Evolutionary conservation across 306 rosid genomes (phyloP).

Genomic region (Quercus wislizeni): DNA sequence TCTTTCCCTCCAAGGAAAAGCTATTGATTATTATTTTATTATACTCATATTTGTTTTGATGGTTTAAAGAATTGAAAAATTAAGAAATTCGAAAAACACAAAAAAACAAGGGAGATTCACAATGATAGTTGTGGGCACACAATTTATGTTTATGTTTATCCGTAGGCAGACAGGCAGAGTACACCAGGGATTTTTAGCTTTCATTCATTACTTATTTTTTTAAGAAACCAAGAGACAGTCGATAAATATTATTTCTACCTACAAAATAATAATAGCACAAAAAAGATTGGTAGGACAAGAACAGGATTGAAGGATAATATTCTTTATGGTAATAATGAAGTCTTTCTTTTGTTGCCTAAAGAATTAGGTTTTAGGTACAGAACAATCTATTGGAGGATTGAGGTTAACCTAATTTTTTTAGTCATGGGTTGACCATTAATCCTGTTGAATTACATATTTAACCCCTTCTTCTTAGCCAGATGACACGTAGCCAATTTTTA

Average conservation of each 20-base stretch:
- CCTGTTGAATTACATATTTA: neutral
- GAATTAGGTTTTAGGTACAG: neutral
- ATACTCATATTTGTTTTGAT: neutral
- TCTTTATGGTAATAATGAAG: neutral
- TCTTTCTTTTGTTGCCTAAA: constrained; percentile 2
- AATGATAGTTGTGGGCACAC: neutral
- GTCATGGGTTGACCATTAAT: neutral
- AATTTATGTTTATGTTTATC: constrained; percentile 41
- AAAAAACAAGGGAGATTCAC: neutral
- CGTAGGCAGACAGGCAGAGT: neutral
- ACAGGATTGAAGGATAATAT: constrained; percentile 21
- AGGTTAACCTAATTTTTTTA: neutral
- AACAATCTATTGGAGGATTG: neutral
- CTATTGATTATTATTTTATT: neutral
- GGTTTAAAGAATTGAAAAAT: neutral
- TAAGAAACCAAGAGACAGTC: constrained; percentile 22
- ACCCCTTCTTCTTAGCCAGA: neutral
- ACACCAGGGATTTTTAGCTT: neutral
- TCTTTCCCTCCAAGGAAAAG: too few species aligned
- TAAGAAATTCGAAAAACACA: neutral
- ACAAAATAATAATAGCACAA: neutral
- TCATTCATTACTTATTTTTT: neutral
- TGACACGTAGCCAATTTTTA: too few species aligned
- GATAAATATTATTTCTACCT: constrained; percentile 20
- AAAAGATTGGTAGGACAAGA: neutral